Conservation (phyloP, 2,329 filamentous ascomycete species). For the Claviceps cyperi region DNA sequence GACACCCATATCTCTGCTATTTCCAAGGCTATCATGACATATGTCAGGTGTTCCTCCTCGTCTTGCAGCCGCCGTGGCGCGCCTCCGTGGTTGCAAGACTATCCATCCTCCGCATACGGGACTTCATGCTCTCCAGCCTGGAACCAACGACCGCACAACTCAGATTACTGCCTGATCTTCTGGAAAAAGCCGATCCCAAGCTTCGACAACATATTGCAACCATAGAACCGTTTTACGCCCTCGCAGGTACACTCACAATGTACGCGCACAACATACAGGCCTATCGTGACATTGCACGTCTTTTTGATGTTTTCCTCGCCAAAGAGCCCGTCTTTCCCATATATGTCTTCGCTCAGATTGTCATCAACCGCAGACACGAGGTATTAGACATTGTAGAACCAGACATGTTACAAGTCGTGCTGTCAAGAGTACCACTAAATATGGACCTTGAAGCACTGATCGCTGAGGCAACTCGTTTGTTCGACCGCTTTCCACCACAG, state of each 20-base stretch:
- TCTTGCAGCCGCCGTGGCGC: conserved; percentile 52
- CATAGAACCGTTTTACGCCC: conserved; percentile 78
- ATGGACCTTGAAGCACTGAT: conserved; percentile 73
- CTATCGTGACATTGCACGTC: conserved; percentile 72
- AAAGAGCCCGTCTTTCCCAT: conserved; percentile 76
- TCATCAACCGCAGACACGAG: conserved; percentile 65
- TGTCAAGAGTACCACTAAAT: conserved; percentile 72
- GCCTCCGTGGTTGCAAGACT: conserved; percentile 59
- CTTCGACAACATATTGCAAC: conserved; percentile 62
- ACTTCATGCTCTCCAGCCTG: conserved; percentile 92
- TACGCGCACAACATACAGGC: conserved; percentile 92
- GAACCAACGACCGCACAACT: conserved; percentile 71
- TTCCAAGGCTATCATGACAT: conserved; percentile 99
- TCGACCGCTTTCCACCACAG: conserved; percentile 55
- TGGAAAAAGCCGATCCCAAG: conserved; percentile 54
- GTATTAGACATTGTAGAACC: conserved; percentile 85
- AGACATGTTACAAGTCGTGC: conserved; percentile 79
- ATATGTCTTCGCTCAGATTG: conserved; percentile 84
- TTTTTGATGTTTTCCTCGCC: conserved; percentile 87
- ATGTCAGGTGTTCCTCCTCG: conserved; percentile 83
- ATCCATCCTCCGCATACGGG: conserved; percentile 77
- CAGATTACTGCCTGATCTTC: conserved; percentile 70
- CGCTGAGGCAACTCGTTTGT: conserved; percentile 46
- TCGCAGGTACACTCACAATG: conserved; percentile 86
- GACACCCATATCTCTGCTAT: conserved; percentile 74